A percentile compares a stretch with the other conserved stretches of the same genome.
These are phyloP conservation scores for Fusarium nygamai DNA, from an alignment of 2,329 filamentous ascomycete species.

Conservation along the genomic window DNA sequence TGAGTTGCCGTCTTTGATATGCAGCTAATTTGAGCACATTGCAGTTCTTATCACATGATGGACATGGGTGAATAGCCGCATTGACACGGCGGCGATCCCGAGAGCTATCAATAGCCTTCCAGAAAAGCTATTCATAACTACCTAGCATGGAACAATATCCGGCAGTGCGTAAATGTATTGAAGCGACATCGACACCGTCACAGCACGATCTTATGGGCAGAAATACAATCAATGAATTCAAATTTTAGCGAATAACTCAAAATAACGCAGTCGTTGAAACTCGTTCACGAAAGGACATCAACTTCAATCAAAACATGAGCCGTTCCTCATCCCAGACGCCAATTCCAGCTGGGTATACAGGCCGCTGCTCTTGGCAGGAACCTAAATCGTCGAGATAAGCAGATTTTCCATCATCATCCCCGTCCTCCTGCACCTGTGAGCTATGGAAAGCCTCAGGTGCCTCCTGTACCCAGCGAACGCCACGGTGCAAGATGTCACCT, in stretches of 20 bases:
- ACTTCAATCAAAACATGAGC: conserved; percentile 40
- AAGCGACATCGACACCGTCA: not conserved
- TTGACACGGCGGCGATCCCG: not conserved
- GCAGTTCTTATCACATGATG: conserved; percentile 5
- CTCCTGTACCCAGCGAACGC: not conserved
- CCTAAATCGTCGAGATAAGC: conserved; percentile 38
- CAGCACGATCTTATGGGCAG: not conserved
- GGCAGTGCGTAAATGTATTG: not conserved
- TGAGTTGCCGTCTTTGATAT: not conserved
- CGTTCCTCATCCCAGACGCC: conserved; percentile 47
- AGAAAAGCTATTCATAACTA: not conserved
- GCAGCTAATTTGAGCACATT: conserved; percentile 15
- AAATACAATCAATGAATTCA: conserved; percentile 13
- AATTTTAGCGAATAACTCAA: conserved; percentile 20
- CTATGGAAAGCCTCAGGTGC: not conserved
- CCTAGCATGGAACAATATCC: not conserved
- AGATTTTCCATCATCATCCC: conserved; percentile 20
- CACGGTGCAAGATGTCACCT: not conserved
- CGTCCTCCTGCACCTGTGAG: not conserved
- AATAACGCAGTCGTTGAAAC: conserved; percentile 30
- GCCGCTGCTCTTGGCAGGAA: conserved; percentile 39
- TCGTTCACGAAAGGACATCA: conserved; percentile 29
- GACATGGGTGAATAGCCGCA: not conserved
- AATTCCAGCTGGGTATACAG: conserved; percentile 44
- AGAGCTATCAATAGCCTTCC: not conserved